These are phyloP conservation scores for Panaeolus papilionaceus DNA, from an alignment of 768 basidiomycete species.

Conservation along the genomic window DNA sequence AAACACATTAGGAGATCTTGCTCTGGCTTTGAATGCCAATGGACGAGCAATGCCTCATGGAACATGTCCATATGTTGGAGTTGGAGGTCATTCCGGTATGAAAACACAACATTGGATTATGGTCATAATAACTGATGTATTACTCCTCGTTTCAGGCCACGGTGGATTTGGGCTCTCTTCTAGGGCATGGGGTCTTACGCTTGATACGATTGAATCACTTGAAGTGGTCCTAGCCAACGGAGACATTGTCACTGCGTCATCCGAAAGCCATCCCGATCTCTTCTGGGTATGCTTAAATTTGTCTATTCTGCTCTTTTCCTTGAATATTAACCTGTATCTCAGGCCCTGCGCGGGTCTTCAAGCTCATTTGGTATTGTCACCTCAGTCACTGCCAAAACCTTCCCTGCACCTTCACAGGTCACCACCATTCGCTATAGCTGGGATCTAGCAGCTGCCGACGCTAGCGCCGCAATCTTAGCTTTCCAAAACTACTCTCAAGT, in stretches of 20 bases:
- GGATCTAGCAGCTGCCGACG: constrained; percentile 38
- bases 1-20: constrained; percentile 45
- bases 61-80: constrained; percentile 51
- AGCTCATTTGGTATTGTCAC: constrained; percentile 49
- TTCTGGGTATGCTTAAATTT: constrained; percentile 49
- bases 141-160: constrained; percentile 32
- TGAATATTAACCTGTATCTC: not conserved
- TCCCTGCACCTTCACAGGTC: constrained; percentile 42
- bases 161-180: constrained; percentile 59
- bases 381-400: constrained; percentile 44
- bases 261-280: constrained; percentile 47
- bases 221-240: constrained; percentile 53
- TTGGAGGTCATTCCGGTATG: constrained; percentile 50
- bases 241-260: constrained; percentile 47
- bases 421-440: constrained; percentile 46
- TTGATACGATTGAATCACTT: constrained; percentile 51
- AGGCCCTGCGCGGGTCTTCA: constrained; percentile 49
- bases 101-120: not conserved
- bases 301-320: not conserved
- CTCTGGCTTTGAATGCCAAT: constrained; percentile 39
- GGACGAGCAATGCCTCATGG: constrained; percentile 49
- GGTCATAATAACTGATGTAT: not conserved
- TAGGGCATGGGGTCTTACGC: constrained; percentile 55
- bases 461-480: constrained; percentile 37
- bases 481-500: constrained; percentile 44